Evolutionary conservation across 768 basidiomycete genomes (phyloP).

Genomic region (Rhodotorula diobovata): DNA sequence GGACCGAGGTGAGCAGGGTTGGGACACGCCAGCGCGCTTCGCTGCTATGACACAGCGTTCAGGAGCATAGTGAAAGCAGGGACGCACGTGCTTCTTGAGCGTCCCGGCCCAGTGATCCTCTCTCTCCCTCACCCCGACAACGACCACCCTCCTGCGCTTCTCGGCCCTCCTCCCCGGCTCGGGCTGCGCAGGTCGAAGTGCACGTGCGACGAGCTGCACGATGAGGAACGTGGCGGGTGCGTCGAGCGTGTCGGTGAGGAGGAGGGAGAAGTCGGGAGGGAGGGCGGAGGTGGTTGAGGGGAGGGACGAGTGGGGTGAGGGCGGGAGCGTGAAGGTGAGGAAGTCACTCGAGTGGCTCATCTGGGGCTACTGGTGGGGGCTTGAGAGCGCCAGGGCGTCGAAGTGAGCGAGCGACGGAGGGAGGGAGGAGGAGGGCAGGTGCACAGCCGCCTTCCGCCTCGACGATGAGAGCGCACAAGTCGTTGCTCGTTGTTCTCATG

Average conservation of each 20-base stretch:
- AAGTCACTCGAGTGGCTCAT: conserved; percentile 20
- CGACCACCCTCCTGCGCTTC: conserved; percentile 1
- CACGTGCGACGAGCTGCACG: neutral
- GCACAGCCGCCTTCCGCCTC: too few relatives aligned
- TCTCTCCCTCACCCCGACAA: conserved; percentile 19
- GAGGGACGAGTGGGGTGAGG: neutral
- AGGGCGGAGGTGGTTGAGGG: neutral
- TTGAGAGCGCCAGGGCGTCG: neutral
- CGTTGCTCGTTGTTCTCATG: too few relatives aligned
- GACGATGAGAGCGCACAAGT: too few relatives aligned
- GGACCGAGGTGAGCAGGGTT: neutral
- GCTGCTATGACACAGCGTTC: too few relatives aligned
- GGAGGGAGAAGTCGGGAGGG: conserved; percentile 6
- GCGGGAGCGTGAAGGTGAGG: neutral
- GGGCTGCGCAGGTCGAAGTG: neutral
- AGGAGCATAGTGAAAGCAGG: too few relatives aligned
- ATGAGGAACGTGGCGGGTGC: neutral
- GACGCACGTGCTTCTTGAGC: conserved; percentile 19
- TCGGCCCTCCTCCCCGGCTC: neutral
- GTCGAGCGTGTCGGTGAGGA: conserved; percentile 22
- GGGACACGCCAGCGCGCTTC: neutral
- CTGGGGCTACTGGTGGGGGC: neutral
- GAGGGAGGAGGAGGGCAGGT: too few relatives aligned
- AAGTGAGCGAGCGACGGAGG: neutral
- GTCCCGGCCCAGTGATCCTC: conserved; percentile 9